These are phyloP conservation scores for Lobulomyces angularis DNA, from an alignment of 192 early-diverging fungal species.

Conservation along the genomic window DNA sequence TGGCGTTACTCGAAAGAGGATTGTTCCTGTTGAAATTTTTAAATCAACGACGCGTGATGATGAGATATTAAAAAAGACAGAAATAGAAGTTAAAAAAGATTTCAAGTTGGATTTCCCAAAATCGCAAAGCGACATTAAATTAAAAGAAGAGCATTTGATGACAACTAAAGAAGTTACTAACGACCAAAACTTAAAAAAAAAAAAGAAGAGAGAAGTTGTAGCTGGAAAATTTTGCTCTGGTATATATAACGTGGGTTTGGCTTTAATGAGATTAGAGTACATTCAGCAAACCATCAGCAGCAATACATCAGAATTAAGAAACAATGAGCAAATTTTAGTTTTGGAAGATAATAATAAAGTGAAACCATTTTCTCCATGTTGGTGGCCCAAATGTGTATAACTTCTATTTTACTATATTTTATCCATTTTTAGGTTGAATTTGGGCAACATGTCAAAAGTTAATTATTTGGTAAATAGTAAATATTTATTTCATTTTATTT, in stretches of 20 bases:
- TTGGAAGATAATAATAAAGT: too few relatives aligned
- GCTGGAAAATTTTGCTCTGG: conserved; percentile 55
- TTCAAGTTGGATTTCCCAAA: conserved; percentile 10
- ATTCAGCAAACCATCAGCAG: neutral
- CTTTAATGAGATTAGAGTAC: conserved; percentile 79
- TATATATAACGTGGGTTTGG: conserved; percentile 71
- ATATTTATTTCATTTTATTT: too few relatives aligned
- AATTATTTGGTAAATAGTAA: too few relatives aligned
- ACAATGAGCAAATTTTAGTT: too few relatives aligned
- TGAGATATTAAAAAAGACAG: conserved; percentile 13
- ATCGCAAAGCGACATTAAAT: conserved; percentile 14
- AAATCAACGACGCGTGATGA: neutral
- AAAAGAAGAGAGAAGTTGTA: conserved; percentile 1
- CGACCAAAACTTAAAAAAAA: neutral
- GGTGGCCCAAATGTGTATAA: too few relatives aligned
- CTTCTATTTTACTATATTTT: too few relatives aligned
- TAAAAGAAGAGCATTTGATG: neutral
- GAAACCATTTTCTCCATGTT: too few relatives aligned
- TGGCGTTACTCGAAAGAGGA: conserved; percentile 82
- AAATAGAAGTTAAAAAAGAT: conserved; percentile 26
- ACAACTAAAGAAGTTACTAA: conserved; percentile 3
- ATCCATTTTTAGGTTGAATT: too few relatives aligned
- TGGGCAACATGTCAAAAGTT: too few relatives aligned
- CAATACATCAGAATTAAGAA: neutral
- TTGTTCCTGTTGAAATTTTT: conserved; percentile 65